phyloP scores from a whole-genome alignment of 2,329 filamentous ascomycete genomes.

The Albophoma yamanashiensis region DNA sequence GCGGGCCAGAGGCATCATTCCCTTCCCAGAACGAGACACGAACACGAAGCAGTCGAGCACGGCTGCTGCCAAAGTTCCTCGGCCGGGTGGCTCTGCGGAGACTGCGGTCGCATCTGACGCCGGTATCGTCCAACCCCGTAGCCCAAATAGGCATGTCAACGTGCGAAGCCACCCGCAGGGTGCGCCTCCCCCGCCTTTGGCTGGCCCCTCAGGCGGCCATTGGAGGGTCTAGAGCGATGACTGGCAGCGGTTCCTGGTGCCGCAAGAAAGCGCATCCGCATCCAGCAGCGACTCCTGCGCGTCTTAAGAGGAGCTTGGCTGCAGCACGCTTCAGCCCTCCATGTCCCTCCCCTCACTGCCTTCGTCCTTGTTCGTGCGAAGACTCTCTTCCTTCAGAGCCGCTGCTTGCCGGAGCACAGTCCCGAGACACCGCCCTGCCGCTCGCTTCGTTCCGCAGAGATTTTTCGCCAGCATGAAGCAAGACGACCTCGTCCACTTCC shows the following conservation, averaged over 20 bases:
- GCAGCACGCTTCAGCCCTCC: conserved; percentile 5
- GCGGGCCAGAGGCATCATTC: neutral
- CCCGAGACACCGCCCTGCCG: conserved; percentile 10
- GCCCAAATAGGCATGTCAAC: neutral
- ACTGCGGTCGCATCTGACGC: neutral
- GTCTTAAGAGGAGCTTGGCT: neutral
- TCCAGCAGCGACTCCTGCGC: neutral
- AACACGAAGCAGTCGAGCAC: neutral
- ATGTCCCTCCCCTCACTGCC: conserved; percentile 18
- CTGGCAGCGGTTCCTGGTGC: neutral
- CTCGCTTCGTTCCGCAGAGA: conserved; percentile 1
- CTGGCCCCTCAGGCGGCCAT: neutral
- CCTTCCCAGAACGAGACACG: neutral
- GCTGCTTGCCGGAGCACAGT: conserved; percentile 12
- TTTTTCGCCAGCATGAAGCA: conserved; percentile 40
- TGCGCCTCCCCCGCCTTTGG: neutral
- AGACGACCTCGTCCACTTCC: conserved; percentile 61
- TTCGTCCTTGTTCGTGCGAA: conserved; percentile 22
- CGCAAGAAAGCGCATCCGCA: neutral
- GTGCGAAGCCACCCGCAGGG: neutral
- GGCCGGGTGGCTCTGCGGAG: neutral
- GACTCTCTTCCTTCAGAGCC: conserved; percentile 21
- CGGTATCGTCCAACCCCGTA: neutral
- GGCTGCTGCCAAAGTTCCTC: neutral
- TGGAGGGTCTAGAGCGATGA: neutral